Evolutionary conservation across 2,329 filamentous ascomycete species (phyloP), one percentile per base, ranked within the genome.

Genomic region (Penicillium sp.): DNA sequence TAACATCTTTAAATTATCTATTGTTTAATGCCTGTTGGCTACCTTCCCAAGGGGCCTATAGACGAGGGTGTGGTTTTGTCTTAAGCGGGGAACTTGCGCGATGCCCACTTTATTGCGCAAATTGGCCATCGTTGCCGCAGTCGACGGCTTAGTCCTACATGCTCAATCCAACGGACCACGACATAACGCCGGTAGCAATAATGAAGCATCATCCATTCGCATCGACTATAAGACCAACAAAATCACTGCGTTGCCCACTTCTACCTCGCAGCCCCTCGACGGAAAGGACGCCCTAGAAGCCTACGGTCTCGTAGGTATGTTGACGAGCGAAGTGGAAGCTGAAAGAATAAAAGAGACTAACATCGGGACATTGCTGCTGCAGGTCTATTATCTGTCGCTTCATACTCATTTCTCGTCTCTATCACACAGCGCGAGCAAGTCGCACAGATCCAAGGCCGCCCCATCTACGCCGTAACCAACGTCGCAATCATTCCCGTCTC

Each of bases 341-440:
- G 33, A 37, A 35, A 6, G 4, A 22, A 3, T 22, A 2, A 17
- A 46, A 7, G 7, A 43, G 57, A 12, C 55, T 49, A 53, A 58
- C 37, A 5, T 8, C 38, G 30, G 35, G 12, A 16, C 19, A 28
- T 26, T 26, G 5, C 19, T 36, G n/a, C 31, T 19, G 19, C 35
- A 97, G 93, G 94, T 22, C 78, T 99, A 1, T 83, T 99, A 42
- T 90, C 87, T 35, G 84, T 97, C 57, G 89, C 91, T 22, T 88
- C 86, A 36, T 83, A 87, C 28, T 89, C 86, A 61, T 97, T 93
- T 73, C 83, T 99, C 7, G 84, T 99, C 55, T 88, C 90, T 11
- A 95, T 99, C 66, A 91, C 88, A 22, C 84, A 86, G 55, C 89
- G 93, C 44, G 84, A 95, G 67, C 90, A 96, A 72, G 91, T 97